phyloP scores from a whole-genome alignment of 305 asterid genomes.

The Fraxinus velutina region DNA sequence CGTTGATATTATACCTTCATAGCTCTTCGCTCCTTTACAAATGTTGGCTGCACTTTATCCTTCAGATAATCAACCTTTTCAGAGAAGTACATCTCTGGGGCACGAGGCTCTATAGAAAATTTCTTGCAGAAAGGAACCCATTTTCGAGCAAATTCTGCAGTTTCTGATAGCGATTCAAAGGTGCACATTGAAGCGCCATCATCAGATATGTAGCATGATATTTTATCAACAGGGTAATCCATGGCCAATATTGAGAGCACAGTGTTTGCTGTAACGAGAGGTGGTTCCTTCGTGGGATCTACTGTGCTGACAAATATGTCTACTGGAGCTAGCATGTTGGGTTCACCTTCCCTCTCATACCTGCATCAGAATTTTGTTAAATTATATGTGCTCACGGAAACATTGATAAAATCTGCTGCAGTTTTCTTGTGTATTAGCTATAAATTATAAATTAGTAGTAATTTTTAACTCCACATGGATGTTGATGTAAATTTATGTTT shows the following conservation, averaged over 20 bases:
- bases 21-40: slow-evolving; percentile 92
- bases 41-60: slow-evolving; percentile 96
- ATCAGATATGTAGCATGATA: slow-evolving; percentile 91
- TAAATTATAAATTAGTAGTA: not conserved
- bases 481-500: not conserved
- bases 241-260: slow-evolving; percentile 86
- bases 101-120: slow-evolving; percentile 87
- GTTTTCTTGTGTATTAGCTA: not conserved
- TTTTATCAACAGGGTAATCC: slow-evolving; percentile 91
- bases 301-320: slow-evolving; percentile 93
- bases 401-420: not conserved
- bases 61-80: slow-evolving; percentile 86
- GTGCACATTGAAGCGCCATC: slow-evolving; percentile 99
- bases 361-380: slow-evolving; percentile 40
- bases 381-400: not conserved
- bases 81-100: slow-evolving; percentile 93
- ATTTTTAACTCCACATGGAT: not conserved
- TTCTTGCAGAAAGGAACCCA: slow-evolving; percentile 99
- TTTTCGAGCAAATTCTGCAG: slow-evolving; percentile 91
- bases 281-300: slow-evolving; percentile 96
- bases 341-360: slow-evolving; percentile 93
- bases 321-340: slow-evolving; percentile 78
- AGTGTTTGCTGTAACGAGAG: slow-evolving; percentile 88
- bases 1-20: slow-evolving; percentile 65
- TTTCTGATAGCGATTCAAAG: slow-evolving; percentile 87